Conservation (phyloP, 73 alveolate species). For the Tetrahymena elliotti region DNA sequence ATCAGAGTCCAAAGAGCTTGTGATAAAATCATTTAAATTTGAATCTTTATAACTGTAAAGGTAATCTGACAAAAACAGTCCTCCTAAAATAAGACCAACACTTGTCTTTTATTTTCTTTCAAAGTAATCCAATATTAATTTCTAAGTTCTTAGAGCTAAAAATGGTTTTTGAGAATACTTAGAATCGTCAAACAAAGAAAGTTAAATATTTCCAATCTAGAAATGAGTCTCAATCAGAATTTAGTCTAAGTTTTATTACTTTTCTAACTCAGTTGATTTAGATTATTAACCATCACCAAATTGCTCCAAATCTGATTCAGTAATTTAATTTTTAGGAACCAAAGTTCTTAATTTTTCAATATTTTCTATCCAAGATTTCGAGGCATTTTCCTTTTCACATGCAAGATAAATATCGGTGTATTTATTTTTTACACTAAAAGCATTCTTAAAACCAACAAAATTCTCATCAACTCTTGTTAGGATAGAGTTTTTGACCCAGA, state of each 20-base stretch:
- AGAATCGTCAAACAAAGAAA: background rate
- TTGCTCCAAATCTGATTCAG: background rate
- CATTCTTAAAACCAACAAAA: slow-evolving; percentile 15
- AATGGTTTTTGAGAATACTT: background rate
- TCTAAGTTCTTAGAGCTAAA: background rate
- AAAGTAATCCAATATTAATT: background rate
- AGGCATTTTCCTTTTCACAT: background rate
- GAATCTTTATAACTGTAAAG: background rate
- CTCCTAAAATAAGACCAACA: background rate
- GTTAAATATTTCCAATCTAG: background rate
- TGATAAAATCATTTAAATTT: background rate
- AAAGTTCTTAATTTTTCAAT: slow-evolving; percentile 17
- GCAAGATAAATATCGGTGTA: slow-evolving; percentile 13
- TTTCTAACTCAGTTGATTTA: background rate
- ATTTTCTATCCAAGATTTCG: slow-evolving; percentile 13
- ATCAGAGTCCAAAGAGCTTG: background rate
- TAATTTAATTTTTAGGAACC: background rate
- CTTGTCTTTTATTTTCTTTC: background rate
- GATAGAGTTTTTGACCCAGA: slow-evolving; percentile 32
- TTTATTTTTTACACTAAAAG: slow-evolving; percentile 18
- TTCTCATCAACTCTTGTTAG: background rate
- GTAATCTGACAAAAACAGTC: background rate
- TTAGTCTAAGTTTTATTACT: background rate
- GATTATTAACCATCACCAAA: background rate
- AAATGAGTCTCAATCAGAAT: background rate